Evolutionary conservation across 1,139 yeast species (phyloP).

Genomic region (Pichia sp.): DNA sequence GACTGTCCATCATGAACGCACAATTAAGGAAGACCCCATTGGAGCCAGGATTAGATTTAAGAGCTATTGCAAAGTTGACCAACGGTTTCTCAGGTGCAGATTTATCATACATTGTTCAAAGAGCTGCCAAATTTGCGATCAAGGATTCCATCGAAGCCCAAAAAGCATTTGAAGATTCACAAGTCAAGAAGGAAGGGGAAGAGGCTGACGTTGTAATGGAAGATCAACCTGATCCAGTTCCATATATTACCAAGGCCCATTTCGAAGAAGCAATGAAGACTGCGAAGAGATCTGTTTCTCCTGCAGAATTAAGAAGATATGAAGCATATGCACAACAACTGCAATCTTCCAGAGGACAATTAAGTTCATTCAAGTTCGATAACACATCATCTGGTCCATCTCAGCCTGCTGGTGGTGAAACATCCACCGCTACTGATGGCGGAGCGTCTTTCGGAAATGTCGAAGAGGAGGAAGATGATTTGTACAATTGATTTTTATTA

Average conservation of each 20-base stretch:
- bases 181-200: slow-evolving; percentile 40
- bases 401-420: slow-evolving; percentile 29
- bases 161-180: slow-evolving; percentile 50
- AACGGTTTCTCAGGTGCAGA: slow-evolving; percentile 99
- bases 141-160: slow-evolving; percentile 95
- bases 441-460: slow-evolving; percentile 33
- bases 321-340: slow-evolving; percentile 98
- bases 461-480: slow-evolving; percentile 91
- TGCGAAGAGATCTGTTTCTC: slow-evolving; percentile 94
- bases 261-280: slow-evolving; percentile 99
- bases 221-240: slow-evolving; percentile 86
- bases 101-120: slow-evolving; percentile 92
- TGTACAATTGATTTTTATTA: slow-evolving; percentile 54
- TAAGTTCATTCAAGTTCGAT: slow-evolving; percentile 68
- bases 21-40: slow-evolving; percentile 98
- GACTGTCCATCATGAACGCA: slow-evolving; percentile 88
- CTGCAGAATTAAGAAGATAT: slow-evolving; percentile 96
- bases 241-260: slow-evolving; percentile 77
- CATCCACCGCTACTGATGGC: slow-evolving; percentile 45
- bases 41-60: slow-evolving; percentile 90
- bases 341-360: slow-evolving; percentile 92
- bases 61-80: slow-evolving; percentile 86
- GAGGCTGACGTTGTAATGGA: slow-evolving; percentile 57
- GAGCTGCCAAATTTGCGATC: slow-evolving; percentile 97
- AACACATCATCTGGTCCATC: slow-evolving; percentile 40